phyloP scores from a whole-genome alignment of 1,284 basidiomycete species.

The Stygiomarasmius scandens region DNA sequence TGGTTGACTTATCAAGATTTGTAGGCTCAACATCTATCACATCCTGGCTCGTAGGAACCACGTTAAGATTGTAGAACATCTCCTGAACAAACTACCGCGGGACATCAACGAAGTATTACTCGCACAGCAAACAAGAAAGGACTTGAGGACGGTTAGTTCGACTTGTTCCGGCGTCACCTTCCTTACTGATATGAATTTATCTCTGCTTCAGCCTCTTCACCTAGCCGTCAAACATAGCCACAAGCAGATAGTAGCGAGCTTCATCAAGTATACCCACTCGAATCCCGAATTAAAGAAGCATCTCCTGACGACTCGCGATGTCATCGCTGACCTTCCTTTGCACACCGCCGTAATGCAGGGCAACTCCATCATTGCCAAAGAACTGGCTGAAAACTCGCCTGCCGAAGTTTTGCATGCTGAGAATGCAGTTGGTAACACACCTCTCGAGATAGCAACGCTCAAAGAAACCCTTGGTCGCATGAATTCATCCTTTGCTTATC shows the following conservation, averaged over 20 bases:
- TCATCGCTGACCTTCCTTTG: slow-evolving; percentile 47
- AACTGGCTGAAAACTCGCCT: slow-evolving; percentile 40
- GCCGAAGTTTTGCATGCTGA: slow-evolving; percentile 45
- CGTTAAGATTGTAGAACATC: slow-evolving; percentile 39
- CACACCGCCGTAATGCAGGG: slow-evolving; percentile 44
- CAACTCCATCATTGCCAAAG: slow-evolving; percentile 34
- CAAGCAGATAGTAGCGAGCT: slow-evolving; percentile 31
- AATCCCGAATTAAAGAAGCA: slow-evolving; percentile 8
- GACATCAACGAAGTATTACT: slow-evolving; percentile 46
- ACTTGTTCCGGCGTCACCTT: too few species aligned
- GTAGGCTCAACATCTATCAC: slow-evolving; percentile 60
- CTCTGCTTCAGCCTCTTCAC: slow-evolving; percentile 47
- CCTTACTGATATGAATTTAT: background rate
- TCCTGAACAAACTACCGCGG: slow-evolving; percentile 49
- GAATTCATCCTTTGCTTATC: background rate
- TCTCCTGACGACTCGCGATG: slow-evolving; percentile 39
- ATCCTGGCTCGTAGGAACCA: slow-evolving; percentile 36
- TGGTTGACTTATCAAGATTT: slow-evolving; percentile 1
- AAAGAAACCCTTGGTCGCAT: slow-evolving; percentile 21
- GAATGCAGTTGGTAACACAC: slow-evolving; percentile 57
- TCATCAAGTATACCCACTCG: slow-evolving; percentile 38
- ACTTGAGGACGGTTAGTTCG: slow-evolving; percentile 46
- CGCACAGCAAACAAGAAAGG: slow-evolving; percentile 44
- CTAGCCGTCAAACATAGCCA: slow-evolving; percentile 41
- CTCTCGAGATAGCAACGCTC: slow-evolving; percentile 45